Percentiles rank a stretch among this genome's conserved stretches.
Conservation (phyloP, 2,329 filamentous ascomycete species). For the Penicillium sp. region DNA sequence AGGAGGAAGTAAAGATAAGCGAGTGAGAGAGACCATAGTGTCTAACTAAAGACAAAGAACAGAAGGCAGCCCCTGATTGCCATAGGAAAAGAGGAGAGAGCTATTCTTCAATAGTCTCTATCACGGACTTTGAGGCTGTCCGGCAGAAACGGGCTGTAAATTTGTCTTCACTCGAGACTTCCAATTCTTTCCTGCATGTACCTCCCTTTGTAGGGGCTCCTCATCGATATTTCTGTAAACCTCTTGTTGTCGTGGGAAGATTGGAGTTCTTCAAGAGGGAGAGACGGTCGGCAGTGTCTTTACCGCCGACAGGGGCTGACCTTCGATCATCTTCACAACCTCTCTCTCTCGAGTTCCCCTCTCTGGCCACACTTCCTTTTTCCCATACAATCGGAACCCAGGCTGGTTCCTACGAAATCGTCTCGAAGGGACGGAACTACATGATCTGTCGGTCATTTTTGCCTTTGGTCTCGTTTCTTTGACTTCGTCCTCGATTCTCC, state of each 20-base stretch:
- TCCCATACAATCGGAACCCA: constrained; percentile 21
- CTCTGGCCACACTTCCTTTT: constrained; percentile 18
- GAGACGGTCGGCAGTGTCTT: constrained; percentile 22
- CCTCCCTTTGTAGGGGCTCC: background rate
- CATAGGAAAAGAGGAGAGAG: constrained; percentile 3
- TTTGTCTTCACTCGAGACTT: background rate
- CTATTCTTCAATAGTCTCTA: constrained; percentile 5
- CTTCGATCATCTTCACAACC: constrained; percentile 14
- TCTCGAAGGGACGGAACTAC: background rate
- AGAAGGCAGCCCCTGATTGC: constrained; percentile 8
- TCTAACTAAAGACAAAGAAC: constrained; percentile 2
- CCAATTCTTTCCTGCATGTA: background rate
- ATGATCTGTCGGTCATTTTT: background rate
- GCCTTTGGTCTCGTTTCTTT: constrained; percentile 7
- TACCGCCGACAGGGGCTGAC: constrained; percentile 25
- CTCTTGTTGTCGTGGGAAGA: background rate
- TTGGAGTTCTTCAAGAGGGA: constrained; percentile 9
- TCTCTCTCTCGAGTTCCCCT: constrained; percentile 12
- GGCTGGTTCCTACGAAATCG: constrained; percentile 22
- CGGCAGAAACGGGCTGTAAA: background rate
- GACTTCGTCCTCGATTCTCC: constrained; percentile 3
- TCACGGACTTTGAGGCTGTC: background rate
- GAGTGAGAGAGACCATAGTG: background rate
- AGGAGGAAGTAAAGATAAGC: background rate
- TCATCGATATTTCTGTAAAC: background rate